These are phyloP conservation scores for Rutstroemia sp. DNA, from an alignment of 2,329 filamentous ascomycete species.

Conservation along the genomic window DNA sequence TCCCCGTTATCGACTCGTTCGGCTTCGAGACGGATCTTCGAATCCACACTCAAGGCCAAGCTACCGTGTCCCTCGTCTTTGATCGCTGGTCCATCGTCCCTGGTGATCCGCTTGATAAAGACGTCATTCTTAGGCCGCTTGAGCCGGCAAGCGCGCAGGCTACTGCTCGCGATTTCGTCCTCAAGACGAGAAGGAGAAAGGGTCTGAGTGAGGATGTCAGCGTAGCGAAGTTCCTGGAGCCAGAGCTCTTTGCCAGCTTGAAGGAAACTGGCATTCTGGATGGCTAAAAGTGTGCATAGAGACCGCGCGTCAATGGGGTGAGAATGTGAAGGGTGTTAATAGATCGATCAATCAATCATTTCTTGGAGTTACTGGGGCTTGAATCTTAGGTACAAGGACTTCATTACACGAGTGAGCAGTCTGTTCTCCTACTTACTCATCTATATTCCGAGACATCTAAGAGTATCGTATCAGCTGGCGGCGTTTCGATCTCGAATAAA, in stretches of 20 bases:
- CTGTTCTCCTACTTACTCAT: too few species aligned
- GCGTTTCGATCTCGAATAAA: too few species aligned
- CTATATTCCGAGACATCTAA: too few species aligned
- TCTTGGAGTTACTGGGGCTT: too few species aligned
- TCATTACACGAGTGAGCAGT: too few species aligned
- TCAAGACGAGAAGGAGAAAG: constrained; percentile 91
- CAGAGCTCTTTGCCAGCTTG: constrained; percentile 81
- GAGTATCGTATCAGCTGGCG: too few species aligned
- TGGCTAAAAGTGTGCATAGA: constrained; percentile 30
- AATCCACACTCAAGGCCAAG: constrained; percentile 91
- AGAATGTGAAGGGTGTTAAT: not conserved
- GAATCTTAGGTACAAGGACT: too few species aligned
- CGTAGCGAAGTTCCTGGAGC: constrained; percentile 92
- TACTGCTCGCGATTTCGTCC: constrained; percentile 88
- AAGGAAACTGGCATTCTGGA: constrained; percentile 86
- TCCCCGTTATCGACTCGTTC: constrained; percentile 95
- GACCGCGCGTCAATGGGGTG: not conserved
- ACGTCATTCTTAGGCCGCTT: constrained; percentile 72
- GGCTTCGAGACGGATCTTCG: constrained; percentile 96
- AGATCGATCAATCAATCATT: not conserved
- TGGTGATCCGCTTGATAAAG: constrained; percentile 86
- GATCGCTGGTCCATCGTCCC: constrained; percentile 95
- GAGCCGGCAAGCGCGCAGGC: constrained; percentile 85
- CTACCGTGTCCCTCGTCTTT: constrained; percentile 85
- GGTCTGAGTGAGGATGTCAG: constrained; percentile 92